phyloP scores from a whole-genome alignment of 129 eudicot genomes.

The Helianthus annuus region DNA sequence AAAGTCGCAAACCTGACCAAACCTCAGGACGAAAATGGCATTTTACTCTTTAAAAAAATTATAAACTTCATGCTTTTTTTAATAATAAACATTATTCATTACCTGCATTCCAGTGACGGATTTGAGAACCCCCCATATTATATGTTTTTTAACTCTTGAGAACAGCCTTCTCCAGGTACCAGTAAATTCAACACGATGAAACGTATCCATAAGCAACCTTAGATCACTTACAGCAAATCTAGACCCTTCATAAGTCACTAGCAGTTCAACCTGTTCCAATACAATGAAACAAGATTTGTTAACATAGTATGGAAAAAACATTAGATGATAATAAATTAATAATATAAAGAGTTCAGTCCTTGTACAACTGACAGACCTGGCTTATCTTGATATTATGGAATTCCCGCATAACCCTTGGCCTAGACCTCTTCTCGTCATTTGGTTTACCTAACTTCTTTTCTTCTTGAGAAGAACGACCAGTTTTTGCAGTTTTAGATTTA shows the following conservation, averaged over 20 bases:
- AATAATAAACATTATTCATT: not conserved
- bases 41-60: not conserved
- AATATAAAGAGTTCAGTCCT: not conserved
- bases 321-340: too few species aligned
- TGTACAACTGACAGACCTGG: constrained; percentile 59
- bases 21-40: too few species aligned
- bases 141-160: constrained; percentile 92
- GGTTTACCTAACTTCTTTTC: constrained; percentile 76
- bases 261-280: constrained; percentile 73
- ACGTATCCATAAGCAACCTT: constrained; percentile 90
- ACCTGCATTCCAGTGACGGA: constrained; percentile 99
- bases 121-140: constrained; percentile 97
- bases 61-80: constrained; percentile 1
- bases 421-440: constrained; percentile 70
- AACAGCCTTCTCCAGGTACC: constrained; percentile 98
- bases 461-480: constrained; percentile 89
- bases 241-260: constrained; percentile 91
- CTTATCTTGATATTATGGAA: constrained; percentile 94
- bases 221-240: constrained; percentile 93
- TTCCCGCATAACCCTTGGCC: constrained; percentile 88
- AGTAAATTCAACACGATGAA: constrained; percentile 82
- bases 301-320: not conserved
- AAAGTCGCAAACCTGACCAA: too few species aligned
- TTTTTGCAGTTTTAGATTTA: constrained; percentile 52
- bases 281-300: constrained; percentile 6